Evolutionary conservation across 2,329 filamentous ascomycete genomes (phyloP).

Genomic region (Chaetomiaceae sp.): DNA sequence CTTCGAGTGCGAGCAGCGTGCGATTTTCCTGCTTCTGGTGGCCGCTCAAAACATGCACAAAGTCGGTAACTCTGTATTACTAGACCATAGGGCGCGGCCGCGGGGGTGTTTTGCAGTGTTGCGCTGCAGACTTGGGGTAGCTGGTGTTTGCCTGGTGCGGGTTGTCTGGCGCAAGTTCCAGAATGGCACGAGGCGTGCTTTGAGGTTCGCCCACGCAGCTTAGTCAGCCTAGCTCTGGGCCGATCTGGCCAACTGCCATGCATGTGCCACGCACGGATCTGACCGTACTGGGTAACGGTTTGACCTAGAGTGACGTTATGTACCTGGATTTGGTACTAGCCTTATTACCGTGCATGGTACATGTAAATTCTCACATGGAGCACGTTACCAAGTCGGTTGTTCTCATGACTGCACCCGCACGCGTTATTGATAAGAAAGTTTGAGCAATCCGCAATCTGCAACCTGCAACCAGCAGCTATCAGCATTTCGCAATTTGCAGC

Average conservation of each 20-base stretch:
- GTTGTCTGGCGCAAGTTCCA: constrained; percentile 26
- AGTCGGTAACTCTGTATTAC: constrained; percentile 20
- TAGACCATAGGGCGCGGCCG: constrained; percentile 18
- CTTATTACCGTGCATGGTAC: too few species aligned
- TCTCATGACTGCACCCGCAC: too few species aligned
- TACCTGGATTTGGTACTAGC: too few species aligned
- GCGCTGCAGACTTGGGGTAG: constrained; percentile 19
- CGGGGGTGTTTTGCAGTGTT: constrained; percentile 15
- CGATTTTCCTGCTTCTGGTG: not conserved
- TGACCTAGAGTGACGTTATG: too few species aligned
- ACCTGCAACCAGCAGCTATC: not conserved
- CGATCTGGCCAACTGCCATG: not conserved
- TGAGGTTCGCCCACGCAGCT: constrained; percentile 16
- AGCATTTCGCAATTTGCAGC: too few species aligned
- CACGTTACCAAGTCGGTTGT: too few species aligned
- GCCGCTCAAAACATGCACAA: constrained; percentile 12
- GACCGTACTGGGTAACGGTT: too few species aligned
- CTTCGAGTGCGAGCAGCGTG: not conserved
- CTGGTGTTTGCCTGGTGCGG: constrained; percentile 20
- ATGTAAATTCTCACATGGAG: too few species aligned
- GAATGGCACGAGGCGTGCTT: constrained; percentile 13
- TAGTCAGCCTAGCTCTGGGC: constrained; percentile 18
- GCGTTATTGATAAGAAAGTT: too few species aligned
- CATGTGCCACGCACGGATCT: not conserved
- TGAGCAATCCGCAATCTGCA: too few species aligned